phyloP scores from a whole-genome alignment of 1,284 basidiomycete species.

The Pterula multifida region DNA sequence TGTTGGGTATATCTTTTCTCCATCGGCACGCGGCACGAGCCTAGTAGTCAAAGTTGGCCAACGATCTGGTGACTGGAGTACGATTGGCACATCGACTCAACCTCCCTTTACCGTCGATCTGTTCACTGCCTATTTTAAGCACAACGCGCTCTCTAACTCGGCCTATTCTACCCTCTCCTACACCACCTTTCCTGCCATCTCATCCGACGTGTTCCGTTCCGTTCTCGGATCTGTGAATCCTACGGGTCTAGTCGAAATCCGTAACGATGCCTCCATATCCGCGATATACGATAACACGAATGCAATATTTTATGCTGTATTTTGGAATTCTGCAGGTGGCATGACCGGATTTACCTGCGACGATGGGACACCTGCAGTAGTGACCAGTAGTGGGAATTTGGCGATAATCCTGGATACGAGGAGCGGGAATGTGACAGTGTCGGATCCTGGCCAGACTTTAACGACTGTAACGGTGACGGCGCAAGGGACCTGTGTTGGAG shows the following conservation, averaged over 20 bases:
- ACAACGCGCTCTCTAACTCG: conserved; percentile 15
- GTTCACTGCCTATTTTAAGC: conserved; percentile 50
- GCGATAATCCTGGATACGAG: conserved; percentile 31
- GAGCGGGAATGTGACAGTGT: conserved; percentile 33
- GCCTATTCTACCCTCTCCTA: conserved; percentile 29
- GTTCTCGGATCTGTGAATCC: conserved; percentile 20
- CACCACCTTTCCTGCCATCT: conserved; percentile 37
- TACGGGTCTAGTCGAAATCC: conserved; percentile 23
- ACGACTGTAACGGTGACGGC: conserved; percentile 17
- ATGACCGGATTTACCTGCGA: conserved; percentile 16
- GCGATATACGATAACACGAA: conserved; percentile 27
- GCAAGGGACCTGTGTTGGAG: conserved; percentile 7
- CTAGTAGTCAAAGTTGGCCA: conserved; percentile 21
- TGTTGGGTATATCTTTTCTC: conserved; percentile 30
- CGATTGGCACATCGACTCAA: conserved; percentile 46
- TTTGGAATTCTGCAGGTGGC: conserved; percentile 29
- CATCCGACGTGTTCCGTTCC: conserved; percentile 14
- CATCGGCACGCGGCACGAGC: neutral
- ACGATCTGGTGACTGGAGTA: conserved; percentile 47
- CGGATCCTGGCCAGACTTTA: conserved; percentile 33
- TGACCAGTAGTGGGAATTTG: conserved; percentile 28
- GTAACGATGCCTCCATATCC: conserved; percentile 29
- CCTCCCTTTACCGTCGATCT: conserved; percentile 40
- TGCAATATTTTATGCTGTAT: conserved; percentile 28
- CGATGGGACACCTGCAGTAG: conserved; percentile 20